Evolutionary conservation across 495 filamentous ascomycete species (phyloP).

Genomic region (Penicillium bialowiezense): DNA sequence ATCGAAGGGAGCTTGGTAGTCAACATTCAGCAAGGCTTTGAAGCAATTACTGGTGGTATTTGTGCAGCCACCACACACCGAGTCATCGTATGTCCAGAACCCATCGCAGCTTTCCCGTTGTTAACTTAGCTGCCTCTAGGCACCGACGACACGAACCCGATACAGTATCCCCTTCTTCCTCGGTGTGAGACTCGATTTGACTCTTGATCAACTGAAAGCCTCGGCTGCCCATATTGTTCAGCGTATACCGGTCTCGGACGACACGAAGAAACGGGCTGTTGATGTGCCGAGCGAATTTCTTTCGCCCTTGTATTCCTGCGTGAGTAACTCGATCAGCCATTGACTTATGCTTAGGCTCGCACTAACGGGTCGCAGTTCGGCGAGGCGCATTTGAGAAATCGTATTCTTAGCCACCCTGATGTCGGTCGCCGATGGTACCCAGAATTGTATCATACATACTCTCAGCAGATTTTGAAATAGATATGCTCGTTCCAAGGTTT

Average conservation of each 20-base stretch:
- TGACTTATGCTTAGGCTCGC: no score
- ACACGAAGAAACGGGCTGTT: slow-evolving; percentile 36
- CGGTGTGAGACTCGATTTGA: slow-evolving; percentile 75
- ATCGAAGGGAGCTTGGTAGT: slow-evolving; percentile 50
- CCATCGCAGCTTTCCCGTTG: not conserved
- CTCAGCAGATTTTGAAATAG: slow-evolving; percentile 23
- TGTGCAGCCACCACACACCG: slow-evolving; percentile 84
- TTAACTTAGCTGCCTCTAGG: slow-evolving; percentile 12
- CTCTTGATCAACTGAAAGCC: slow-evolving; percentile 53
- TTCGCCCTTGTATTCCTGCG: slow-evolving; percentile 40
- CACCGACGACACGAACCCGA: slow-evolving; percentile 48
- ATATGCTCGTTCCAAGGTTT: no score
- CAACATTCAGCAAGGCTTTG: slow-evolving; percentile 78
- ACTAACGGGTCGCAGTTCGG: slow-evolving; percentile 33
- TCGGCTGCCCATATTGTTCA: slow-evolving; percentile 38
- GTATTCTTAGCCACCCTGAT: slow-evolving; percentile 88
- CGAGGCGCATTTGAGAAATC: slow-evolving; percentile 61
- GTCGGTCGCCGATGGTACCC: slow-evolving; percentile 87
- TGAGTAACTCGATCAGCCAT: slow-evolving; percentile 14
- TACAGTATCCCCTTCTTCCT: slow-evolving; percentile 91
- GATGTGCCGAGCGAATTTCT: slow-evolving; percentile 45
- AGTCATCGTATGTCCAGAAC: slow-evolving; percentile 60
- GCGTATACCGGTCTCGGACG: slow-evolving; percentile 33
- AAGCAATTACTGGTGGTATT: slow-evolving; percentile 85
- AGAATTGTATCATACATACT: slow-evolving; percentile 56